A percentile compares a stretch with the other conserved stretches of the same genome.
phyloP scores from a whole-genome alignment of 192 early-diverging fungal genomes.

The Backusella macrospora region DNA sequence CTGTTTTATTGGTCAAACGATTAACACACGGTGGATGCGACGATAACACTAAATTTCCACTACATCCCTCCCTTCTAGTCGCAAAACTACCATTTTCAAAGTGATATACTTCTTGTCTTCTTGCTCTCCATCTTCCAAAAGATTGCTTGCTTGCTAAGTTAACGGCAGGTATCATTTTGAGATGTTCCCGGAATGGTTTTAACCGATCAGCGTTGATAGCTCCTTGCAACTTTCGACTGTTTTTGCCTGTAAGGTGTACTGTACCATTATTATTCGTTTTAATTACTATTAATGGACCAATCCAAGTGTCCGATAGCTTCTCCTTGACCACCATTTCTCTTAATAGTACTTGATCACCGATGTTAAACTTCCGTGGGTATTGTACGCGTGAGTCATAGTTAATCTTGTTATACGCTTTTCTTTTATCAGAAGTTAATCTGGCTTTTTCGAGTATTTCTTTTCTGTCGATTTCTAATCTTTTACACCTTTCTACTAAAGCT shows the following conservation, averaged over 20 bases:
- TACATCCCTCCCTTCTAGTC: no score
- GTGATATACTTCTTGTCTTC: no score
- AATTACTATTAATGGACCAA: not conserved
- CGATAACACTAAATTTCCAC: no score
- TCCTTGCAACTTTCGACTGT: not conserved
- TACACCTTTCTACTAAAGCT: not conserved
- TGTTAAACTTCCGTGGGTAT: not conserved
- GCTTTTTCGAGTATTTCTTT: constrained; percentile 4
- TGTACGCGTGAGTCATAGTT: not conserved
- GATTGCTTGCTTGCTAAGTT: no score
- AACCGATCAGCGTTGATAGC: constrained; percentile 9
- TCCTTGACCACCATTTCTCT: not conserved
- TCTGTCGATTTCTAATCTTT: not conserved
- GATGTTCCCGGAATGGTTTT: not conserved
- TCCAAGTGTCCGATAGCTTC: constrained; percentile 15
- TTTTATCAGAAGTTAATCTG: not conserved
- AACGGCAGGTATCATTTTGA: not conserved
- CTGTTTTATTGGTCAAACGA: no score
- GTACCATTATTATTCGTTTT: not conserved
- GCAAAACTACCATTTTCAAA: no score
- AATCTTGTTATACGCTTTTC: not conserved
- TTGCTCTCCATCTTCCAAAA: no score
- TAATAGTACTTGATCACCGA: constrained; percentile 3
- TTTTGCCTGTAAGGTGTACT: not conserved
- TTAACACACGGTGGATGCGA: no score